Evolutionary conservation across 768 basidiomycete genomes (phyloP).

Genomic region (Rhizopogon roseolus): DNA sequence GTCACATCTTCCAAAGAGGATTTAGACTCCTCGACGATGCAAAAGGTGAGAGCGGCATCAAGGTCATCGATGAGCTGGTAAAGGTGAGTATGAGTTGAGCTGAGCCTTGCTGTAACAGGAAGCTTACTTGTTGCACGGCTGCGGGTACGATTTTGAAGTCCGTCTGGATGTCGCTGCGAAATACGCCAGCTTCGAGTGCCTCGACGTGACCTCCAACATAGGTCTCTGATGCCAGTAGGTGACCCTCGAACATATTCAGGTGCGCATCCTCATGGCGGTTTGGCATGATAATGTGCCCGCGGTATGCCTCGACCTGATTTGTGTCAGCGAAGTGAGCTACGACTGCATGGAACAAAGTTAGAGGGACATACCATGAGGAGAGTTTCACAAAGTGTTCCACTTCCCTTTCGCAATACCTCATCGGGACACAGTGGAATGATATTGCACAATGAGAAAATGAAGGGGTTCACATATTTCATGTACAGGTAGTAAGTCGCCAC

Average conservation of each 20-base stretch:
- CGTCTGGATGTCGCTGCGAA: constrained; percentile 90
- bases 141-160: constrained; percentile 92
- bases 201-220: constrained; percentile 99
- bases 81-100: background rate
- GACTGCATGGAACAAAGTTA: background rate
- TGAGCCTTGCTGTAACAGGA: constrained; percentile 1
- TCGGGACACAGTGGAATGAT: constrained; percentile 97
- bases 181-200: constrained; percentile 96
- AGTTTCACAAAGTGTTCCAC: constrained; percentile 95
- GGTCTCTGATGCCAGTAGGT: constrained; percentile 94
- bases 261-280: constrained; percentile 93
- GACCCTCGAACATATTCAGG: constrained; percentile 91
- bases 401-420: constrained; percentile 93
- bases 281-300: constrained; percentile 92
- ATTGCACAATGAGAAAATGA: constrained; percentile 98
- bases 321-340: constrained; percentile 6
- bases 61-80: constrained; percentile 87
- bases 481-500: constrained; percentile 99
- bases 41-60: constrained; percentile 87
- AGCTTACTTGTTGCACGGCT: constrained; percentile 67
- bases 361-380: constrained; percentile 80
- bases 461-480: constrained; percentile 99
- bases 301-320: constrained; percentile 88
- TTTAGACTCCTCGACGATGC: constrained; percentile 81
- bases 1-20: constrained; percentile 76